Evolutionary conservation across 1,139 yeast genomes (phyloP).

Genomic region (Pichia cactophila): DNA sequence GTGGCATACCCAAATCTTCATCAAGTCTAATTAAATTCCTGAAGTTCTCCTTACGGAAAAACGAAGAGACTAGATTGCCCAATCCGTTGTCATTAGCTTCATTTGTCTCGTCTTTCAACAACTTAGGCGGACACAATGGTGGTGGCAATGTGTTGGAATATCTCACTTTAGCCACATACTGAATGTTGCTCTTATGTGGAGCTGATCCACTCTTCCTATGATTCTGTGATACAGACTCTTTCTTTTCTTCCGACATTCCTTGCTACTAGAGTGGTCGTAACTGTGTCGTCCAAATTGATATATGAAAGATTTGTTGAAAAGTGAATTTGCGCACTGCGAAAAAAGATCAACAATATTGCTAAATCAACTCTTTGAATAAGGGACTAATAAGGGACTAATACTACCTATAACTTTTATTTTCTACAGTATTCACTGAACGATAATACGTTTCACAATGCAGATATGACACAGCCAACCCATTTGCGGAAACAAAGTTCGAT

Average conservation of each 20-base stretch:
- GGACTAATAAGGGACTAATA: too few relatives aligned
- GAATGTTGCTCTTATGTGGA: slow-evolving; percentile 12
- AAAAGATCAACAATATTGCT: too few relatives aligned
- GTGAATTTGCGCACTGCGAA: too few relatives aligned
- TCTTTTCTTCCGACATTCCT: background rate
- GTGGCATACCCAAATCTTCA: slow-evolving; percentile 72
- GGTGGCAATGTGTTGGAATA: slow-evolving; percentile 87
- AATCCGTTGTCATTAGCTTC: slow-evolving; percentile 29
- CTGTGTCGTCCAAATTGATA: background rate
- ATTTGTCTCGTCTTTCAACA: slow-evolving; percentile 45
- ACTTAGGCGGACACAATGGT: slow-evolving; percentile 87
- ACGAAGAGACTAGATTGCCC: slow-evolving; percentile 52
- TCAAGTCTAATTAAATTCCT: slow-evolving; percentile 56
- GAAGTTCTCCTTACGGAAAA: slow-evolving; percentile 72
- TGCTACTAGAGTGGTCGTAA: background rate
- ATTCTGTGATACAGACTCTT: background rate
- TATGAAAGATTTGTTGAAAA: too few relatives aligned
- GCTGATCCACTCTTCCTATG: background rate
- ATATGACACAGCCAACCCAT: background rate
- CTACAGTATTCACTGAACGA: background rate
- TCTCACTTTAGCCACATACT: slow-evolving; percentile 64
- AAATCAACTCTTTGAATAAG: too few relatives aligned
- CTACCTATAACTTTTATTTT: too few relatives aligned
- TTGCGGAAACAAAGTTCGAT: background rate
- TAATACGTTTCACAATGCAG: background rate